Base-by-base conservation (phyloP, 768 basidiomycete species). In the Amanita rubescens region DNA sequence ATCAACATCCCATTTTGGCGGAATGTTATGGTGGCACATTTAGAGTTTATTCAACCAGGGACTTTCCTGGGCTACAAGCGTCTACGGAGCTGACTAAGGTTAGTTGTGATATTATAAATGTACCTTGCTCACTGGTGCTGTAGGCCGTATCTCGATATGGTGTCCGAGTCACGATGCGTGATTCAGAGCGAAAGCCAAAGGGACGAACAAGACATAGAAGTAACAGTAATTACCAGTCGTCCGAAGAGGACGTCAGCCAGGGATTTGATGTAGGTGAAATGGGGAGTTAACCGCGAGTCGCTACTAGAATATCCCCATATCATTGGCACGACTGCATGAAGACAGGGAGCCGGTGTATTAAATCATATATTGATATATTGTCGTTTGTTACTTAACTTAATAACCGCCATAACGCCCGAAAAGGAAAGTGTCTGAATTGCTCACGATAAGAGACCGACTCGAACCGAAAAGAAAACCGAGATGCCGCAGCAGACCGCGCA, bases 61-160 rank as follows among this genome's bases (percentile, higher is more conserved):
- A 84, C 66, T 88, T 87, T 63, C 87, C 86, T 0, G 85, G 87
- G 1, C 62, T 88, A 35, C 75, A 71, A 32, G 76, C 84, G 2
- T 86, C 85, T 5, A 88, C 86, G 0, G 80, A 84, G 25, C 67
- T 88, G 51, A 87, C 84, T 22, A 84, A 80, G 75, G 85, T 80
- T 59, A 52, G 66, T 58, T 22, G 24, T 54, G 7, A 24, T 44
- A 52, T 19, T 39, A 27, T 34, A 10, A 11, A n/a, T 39, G 19
- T 11, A 10, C 14, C 5, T 14, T 30, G 8, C 34, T 42, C 35
- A 32, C 42, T 20, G 14, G 14, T 6, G 19, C 20, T 24, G 22
- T 51, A 73, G 72, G 62, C 53, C 39, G 56, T 73, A 45, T 65
- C 71, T n/a, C 66, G 68, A 54, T 68, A 72, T 51, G 71, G 72